Percentiles rank a stretch among this genome's conserved stretches.
Conservation (phyloP, 176 grass and related monocot genomes). For the Zoysia japonica region DNA sequence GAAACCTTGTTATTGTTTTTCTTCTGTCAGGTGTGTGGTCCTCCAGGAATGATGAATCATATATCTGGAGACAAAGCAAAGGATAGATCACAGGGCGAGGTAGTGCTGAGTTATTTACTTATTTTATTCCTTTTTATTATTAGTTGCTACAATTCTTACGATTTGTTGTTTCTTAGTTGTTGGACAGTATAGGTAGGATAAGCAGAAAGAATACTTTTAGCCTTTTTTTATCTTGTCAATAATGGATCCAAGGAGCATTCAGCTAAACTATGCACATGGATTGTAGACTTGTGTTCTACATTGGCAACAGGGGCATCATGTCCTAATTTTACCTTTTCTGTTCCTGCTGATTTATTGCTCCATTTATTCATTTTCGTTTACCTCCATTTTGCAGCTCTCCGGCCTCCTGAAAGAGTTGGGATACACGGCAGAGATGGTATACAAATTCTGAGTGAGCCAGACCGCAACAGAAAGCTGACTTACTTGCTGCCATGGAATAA, state of each 20-base stretch:
- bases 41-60: slow-evolving; percentile 96
- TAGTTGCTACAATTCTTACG: neutral
- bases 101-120: slow-evolving; percentile 21
- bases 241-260: neutral
- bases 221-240: neutral
- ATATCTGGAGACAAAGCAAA: slow-evolving; percentile 90
- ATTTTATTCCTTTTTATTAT: slow-evolving; percentile 7
- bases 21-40: slow-evolving; percentile 79
- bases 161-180: neutral
- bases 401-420: slow-evolving; percentile 86
- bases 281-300: neutral
- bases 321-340: neutral
- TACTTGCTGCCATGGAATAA: slow-evolving; percentile 26
- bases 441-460: slow-evolving; percentile 71
- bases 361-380: neutral
- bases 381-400: slow-evolving; percentile 47
- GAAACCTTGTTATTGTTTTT: slow-evolving; percentile 14
- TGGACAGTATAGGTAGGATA: neutral
- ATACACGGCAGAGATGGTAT: slow-evolving; percentile 83
- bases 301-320: neutral
- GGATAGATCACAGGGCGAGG: slow-evolving; percentile 89
- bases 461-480: slow-evolving; percentile 31
- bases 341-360: neutral
- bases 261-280: neutral
- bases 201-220: neutral